Percentiles rank a stretch among this genome's conserved stretches.
Evolutionary conservation across 305 asterid genomes (phyloP).

Genomic region (Fraxinus angustifolia): DNA sequence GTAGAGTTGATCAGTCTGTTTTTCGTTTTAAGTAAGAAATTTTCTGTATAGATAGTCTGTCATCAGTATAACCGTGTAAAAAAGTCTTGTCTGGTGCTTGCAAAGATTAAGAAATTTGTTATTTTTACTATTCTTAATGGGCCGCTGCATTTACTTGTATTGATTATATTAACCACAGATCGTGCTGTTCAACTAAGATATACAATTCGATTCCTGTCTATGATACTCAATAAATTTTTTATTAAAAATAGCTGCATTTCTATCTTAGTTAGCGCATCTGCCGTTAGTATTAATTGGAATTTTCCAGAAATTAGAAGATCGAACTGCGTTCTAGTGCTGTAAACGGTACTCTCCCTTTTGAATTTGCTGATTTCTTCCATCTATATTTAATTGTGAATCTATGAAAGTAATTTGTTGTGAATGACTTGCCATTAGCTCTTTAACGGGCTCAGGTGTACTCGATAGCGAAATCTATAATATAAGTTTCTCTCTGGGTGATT

Average conservation of each 20-base stretch:
- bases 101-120: not conserved
- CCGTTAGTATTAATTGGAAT: not conserved
- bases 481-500: not conserved
- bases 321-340: not conserved
- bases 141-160: not conserved
- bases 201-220: not conserved
- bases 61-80: not conserved
- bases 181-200: not conserved
- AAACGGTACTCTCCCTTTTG: not conserved
- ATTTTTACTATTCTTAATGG: not conserved
- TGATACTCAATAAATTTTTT: not conserved
- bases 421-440: not conserved
- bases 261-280: not conserved
- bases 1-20: not conserved
- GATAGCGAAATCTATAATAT: not conserved
- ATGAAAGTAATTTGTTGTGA: not conserved
- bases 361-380: not conserved
- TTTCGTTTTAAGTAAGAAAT: not conserved
- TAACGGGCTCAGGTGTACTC: not conserved
- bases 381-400: not conserved
- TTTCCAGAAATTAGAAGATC: not conserved
- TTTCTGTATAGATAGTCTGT: not conserved
- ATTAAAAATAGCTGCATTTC: not conserved
- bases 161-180: not conserved
- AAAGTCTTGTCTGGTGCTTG: not conserved